Evolutionary conservation across 257 asterid species (phyloP), one percentile per base, ranked within the genome.

Genomic region (Catharanthus roseus): DNA sequence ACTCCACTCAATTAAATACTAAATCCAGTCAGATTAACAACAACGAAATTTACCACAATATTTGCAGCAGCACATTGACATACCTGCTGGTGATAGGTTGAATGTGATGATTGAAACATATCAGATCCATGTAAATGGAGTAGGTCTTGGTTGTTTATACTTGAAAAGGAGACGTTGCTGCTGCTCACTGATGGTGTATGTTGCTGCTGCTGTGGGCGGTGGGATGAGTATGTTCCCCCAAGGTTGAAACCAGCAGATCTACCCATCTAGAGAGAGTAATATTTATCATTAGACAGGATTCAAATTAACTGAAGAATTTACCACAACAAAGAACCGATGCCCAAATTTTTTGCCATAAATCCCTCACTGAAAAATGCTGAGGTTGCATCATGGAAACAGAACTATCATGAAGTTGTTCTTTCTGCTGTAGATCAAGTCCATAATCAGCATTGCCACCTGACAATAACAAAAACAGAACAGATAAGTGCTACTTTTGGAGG

Each of bases 301-400:
- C 61, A 28, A n/a, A 16, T 2, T 16, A 74, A 56, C 61, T 47
- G 34, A 47, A 57, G n/a, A 26, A 49, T 47, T 58, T 36, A n/a
- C 29, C 21, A 5, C 44, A 49, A 26, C 19, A 61, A 26, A 47
- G 54, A 24, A 70, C 61, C 23, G 41, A 77, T 68, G 74, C 71
- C 47, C 69, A 56, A 53, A 38, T 18, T 13, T n/a, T 73, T 75
- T 42, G 74, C 41, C 67, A 53, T 41, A 73, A 57, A 71, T 73
- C 77, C 62, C 90, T 83, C 80, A 95, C 99, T 62, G 96, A 83
- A 79, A 89, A 95, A 65, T 90, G 95, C 76, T 91, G 96, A 77
- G 96, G 87, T 81, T 91, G 99, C 90, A 95, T 91, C 95, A 90
- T 85, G 56, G 99, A 85, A 76, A 86, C 89, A 77, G 88, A 76